Evolutionary conservation across 176 grass and related monocot species (phyloP), one percentile per base, ranked within the genome.

Genomic region (Microstegium vimineum): DNA sequence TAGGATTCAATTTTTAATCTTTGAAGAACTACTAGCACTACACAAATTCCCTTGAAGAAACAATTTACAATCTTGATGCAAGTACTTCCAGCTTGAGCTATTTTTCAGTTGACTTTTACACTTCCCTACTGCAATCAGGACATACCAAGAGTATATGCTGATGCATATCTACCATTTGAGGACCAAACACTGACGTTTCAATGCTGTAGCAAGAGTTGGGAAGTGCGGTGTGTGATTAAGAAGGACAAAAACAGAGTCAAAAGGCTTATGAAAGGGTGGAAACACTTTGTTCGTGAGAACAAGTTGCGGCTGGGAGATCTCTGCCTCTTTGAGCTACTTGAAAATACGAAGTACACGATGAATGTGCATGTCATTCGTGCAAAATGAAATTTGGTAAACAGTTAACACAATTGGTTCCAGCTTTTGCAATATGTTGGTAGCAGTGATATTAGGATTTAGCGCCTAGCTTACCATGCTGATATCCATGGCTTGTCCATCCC

Each of bases 251-350:
- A 3, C 1, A 0, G 51, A 54, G 1, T 0, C 27, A 65, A 25
- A 84, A 67, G 6, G 30, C 12, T 88, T n/a, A 0, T 1, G 2
- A 9, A 22, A 74, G 86, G 81, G 13, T 94, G 82, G 88, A 59
- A 11, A 5, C 15, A 42, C 2, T 88, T 90, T 22, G 82, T 45
- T 6, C 3, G 3, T 16, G 86, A 81, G 17, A 94, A 88, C 32
- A 72, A 46, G 23, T 57, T 94, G 69, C 13, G 3, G 10, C 6
- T 88, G 8, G 91, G 85, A 47, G 69, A 92, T 62, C 49, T 92
- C 27, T 92, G 87, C 59, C 59, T 92, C 62, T 89, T 89, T 6
- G 87, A 92, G 62, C 75, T 81, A 45, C 35, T 66, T n/a, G 28
- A 74, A 8, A 83, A 45, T 1, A 45, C 31, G 0, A 52, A 84